Evolutionary conservation across 2,329 filamentous ascomycete species (phyloP), one percentile per base, ranked within the genome.

Genomic region (Neofusicoccum umdonicola): DNA sequence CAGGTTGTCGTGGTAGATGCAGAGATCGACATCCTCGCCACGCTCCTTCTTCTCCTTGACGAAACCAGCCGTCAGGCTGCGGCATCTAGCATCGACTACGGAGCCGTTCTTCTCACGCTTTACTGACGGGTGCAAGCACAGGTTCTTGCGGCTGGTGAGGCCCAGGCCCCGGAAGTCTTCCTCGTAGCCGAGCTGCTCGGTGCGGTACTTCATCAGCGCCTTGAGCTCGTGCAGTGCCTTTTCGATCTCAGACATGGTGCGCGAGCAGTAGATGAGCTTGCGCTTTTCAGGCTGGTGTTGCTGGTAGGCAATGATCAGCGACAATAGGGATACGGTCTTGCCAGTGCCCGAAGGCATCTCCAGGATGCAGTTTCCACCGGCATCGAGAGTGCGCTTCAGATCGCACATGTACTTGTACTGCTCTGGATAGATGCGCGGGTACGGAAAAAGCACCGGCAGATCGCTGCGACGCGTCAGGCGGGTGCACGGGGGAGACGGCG

Each of bases 211-310:
- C 93, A 99, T 99, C 62, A 99, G 80, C 27, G 88, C 89, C 76
- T 95, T 93, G 71, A 99, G 77, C 78, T 99, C 95, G 9, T 92
- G 91, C 61, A 99, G 80, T 0, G 96, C 95, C 80, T 99, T 99
- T 76, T 99, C 95, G 73, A 99, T 99, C 81, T 99, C 95, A 42
- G 95, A 99, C 93, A 99, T 99, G 64, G 95, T 99, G 88, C 95
- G 93, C 68, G 95, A 99, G 82, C 95, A 99, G 79, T 99, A 99
- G 64, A 99, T 97, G 60, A 99, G 87, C 79, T 99, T 99, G 64
- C 96, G 86, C 72, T 95, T 92, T 74, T 97, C 92, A 3, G 93
- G 92, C 72, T 94, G 93, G 75, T 93, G 89, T 76, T 95, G 91
- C 78, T 99, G 96, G 73, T 99, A 99, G 47, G 95, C 94, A 65